These are phyloP conservation scores for Ogataea neopini DNA, from an alignment of 805 yeast species.

Conservation along the genomic window DNA sequence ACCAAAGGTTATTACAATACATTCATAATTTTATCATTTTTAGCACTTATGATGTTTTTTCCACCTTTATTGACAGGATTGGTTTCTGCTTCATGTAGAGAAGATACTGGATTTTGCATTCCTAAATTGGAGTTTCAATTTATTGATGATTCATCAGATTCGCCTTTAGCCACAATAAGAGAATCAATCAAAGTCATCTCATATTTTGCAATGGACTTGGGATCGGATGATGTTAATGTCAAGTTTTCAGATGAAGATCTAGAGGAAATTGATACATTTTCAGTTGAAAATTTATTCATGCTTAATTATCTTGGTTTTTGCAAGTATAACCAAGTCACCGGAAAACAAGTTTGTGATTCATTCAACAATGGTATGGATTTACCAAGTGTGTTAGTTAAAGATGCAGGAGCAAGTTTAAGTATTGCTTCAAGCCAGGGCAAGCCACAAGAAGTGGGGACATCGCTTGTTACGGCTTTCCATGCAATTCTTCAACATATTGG, in stretches of 20 bases:
- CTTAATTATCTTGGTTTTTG: slow-evolving; percentile 53
- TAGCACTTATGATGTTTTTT: slow-evolving; percentile 28
- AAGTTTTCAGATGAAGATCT: slow-evolving; percentile 19
- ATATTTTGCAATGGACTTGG: slow-evolving; percentile 47
- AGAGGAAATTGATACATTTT: slow-evolving; percentile 46
- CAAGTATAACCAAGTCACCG: slow-evolving; percentile 34
- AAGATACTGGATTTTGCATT: slow-evolving; percentile 34
- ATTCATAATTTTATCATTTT: slow-evolving; percentile 23
- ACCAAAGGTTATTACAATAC: slow-evolving; percentile 26
- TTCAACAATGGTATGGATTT: slow-evolving; percentile 47
- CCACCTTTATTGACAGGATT: slow-evolving; percentile 26
- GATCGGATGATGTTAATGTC: slow-evolving; percentile 20
- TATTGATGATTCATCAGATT: slow-evolving; percentile 38
- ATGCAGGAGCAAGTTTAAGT: slow-evolving; percentile 50
- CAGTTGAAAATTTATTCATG: slow-evolving; percentile 41
- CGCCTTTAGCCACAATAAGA: slow-evolving; percentile 38
- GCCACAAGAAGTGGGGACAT: slow-evolving; percentile 40
- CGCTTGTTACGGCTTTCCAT: slow-evolving; percentile 43
- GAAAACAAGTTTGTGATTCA: slow-evolving; percentile 33
- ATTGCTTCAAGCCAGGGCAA: slow-evolving; percentile 42
- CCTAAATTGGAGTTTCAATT: slow-evolving; percentile 47
- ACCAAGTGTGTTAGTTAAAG: slow-evolving; percentile 47
- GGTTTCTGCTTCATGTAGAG: slow-evolving; percentile 36
- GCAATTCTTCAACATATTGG: slow-evolving; percentile 34
- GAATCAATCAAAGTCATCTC: slow-evolving; percentile 47